phyloP scores from a whole-genome alignment of 176 grass and related monocot genomes.

The Areca catechu region DNA sequence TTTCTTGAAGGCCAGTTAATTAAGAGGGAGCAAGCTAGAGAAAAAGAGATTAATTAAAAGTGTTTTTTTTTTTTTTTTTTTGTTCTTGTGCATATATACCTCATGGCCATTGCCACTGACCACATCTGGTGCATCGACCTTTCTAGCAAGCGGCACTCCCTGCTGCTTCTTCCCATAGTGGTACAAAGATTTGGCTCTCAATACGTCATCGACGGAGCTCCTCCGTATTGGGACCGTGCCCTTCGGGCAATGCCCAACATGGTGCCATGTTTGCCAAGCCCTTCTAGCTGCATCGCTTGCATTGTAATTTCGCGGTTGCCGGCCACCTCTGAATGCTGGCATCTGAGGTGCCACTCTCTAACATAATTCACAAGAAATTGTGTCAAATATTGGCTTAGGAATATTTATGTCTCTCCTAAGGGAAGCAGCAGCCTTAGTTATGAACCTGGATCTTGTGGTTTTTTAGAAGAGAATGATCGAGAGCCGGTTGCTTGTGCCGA shows the following conservation, averaged over 20 bases:
- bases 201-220: slow-evolving; percentile 51
- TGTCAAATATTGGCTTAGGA: too few species aligned
- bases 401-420: too few species aligned
- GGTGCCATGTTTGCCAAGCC: slow-evolving; percentile 87
- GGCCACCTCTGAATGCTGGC: slow-evolving; percentile 19
- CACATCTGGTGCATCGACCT: slow-evolving; percentile 57
- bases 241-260: slow-evolving; percentile 52
- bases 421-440: too few species aligned
- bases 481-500: slow-evolving; percentile 46
- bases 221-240: slow-evolving; percentile 73
- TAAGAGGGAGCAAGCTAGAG: background rate
- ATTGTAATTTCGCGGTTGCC: background rate
- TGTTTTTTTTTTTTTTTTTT: too few species aligned
- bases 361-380: too few species aligned
- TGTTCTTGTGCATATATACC: slow-evolving; percentile 31
- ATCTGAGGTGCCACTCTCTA: slow-evolving; percentile 22
- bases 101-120: slow-evolving; percentile 91
- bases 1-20: background rate
- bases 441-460: slow-evolving; percentile 58
- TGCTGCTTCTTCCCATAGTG: slow-evolving; percentile 68
- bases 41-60: background rate
- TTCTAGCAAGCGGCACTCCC: slow-evolving; percentile 18
- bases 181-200: slow-evolving; percentile 55
- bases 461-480: slow-evolving; percentile 70
- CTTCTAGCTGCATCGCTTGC: background rate